Percentiles rank a stretch among this genome's conserved stretches.
phyloP scores from a whole-genome alignment of 148 eudicot genomes.

The Camellia lanceoleosa region DNA sequence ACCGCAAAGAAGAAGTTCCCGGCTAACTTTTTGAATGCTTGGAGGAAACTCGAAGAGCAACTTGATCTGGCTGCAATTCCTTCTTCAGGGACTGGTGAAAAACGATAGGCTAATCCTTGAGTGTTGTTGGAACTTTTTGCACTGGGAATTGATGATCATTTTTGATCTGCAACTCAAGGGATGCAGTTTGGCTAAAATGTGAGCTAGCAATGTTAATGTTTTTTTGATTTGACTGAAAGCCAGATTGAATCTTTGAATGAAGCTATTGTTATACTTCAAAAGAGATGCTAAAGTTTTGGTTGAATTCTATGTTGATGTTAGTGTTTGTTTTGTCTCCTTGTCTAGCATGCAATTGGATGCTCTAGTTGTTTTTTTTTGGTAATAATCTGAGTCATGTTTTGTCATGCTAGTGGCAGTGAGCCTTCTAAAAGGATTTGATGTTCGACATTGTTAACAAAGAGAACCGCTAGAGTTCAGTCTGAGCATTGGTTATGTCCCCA shows the following conservation, averaged over 20 bases:
- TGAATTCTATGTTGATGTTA: not conserved
- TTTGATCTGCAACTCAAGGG: not conserved
- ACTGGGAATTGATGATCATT: not conserved
- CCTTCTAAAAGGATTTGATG: not conserved
- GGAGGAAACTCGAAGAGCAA: conserved; percentile 60
- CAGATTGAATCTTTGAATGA: too few relatives aligned
- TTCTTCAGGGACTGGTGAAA: conserved; percentile 14
- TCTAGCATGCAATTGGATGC: not conserved
- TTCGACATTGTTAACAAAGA: not conserved
- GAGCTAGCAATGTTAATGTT: too few relatives aligned
- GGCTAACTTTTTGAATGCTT: conserved; percentile 44
- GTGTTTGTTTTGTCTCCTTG: not conserved
- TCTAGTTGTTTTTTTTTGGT: not conserved
- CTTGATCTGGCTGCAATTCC: conserved; percentile 50
- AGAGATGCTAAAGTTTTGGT: not conserved
- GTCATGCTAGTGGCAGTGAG: not conserved
- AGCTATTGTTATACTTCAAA: too few relatives aligned
- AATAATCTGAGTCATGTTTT: not conserved
- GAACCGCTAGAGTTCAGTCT: not conserved
- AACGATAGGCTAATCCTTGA: conserved; percentile 2
- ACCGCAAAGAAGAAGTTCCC: conserved; percentile 81
- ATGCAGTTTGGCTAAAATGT: too few relatives aligned
- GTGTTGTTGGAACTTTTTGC: not conserved
- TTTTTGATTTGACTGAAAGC: too few relatives aligned
- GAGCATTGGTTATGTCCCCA: not conserved